A percentile compares a stretch with the other conserved stretches of the same genome.
These are phyloP conservation scores for Chaetomium tenue DNA, from an alignment of 495 filamentous ascomycete species.

Conservation along the genomic window DNA sequence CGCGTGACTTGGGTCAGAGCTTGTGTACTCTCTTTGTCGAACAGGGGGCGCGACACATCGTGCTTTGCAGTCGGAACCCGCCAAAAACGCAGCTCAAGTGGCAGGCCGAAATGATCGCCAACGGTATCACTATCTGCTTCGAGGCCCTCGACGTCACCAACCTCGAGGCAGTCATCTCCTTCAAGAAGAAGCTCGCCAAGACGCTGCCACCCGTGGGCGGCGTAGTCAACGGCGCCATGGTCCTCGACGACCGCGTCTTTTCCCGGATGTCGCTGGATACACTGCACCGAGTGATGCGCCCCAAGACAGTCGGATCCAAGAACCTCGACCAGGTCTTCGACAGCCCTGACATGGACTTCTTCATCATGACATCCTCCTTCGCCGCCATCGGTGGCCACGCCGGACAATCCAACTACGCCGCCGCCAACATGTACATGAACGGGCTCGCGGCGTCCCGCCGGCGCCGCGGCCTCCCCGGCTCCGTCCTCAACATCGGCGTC, in stretches of 20 bases:
- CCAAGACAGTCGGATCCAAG: constrained; percentile 47
- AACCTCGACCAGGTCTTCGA: constrained; percentile 42
- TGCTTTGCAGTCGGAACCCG: constrained; percentile 57
- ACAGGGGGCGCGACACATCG: constrained; percentile 55
- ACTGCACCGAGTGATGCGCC: constrained; percentile 42
- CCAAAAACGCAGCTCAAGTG: constrained; percentile 37
- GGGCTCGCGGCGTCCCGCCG: constrained; percentile 43
- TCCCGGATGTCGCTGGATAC: constrained; percentile 45
- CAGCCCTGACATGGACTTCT: constrained; percentile 42
- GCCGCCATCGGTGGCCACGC: constrained; percentile 48
- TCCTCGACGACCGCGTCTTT: constrained; percentile 51
- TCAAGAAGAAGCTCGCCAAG: constrained; percentile 32
- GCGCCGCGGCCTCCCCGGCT: constrained; percentile 35
- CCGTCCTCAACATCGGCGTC: constrained; percentile 56
- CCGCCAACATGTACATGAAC: constrained; percentile 58
- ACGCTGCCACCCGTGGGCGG: constrained; percentile 45
- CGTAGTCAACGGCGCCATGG: constrained; percentile 55
- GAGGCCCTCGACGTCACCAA: constrained; percentile 40
- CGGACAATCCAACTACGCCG: constrained; percentile 55
- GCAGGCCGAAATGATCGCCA: constrained; percentile 39
- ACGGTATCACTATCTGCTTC: constrained; percentile 38
- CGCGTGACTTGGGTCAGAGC: constrained; percentile 58
- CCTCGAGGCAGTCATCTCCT: constrained; percentile 28
- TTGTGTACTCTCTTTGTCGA: constrained; percentile 56
- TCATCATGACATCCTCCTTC: constrained; percentile 52